phyloP scores from a whole-genome alignment of 2,329 filamentous ascomycete genomes.

The Fusarium bactridioides region DNA sequence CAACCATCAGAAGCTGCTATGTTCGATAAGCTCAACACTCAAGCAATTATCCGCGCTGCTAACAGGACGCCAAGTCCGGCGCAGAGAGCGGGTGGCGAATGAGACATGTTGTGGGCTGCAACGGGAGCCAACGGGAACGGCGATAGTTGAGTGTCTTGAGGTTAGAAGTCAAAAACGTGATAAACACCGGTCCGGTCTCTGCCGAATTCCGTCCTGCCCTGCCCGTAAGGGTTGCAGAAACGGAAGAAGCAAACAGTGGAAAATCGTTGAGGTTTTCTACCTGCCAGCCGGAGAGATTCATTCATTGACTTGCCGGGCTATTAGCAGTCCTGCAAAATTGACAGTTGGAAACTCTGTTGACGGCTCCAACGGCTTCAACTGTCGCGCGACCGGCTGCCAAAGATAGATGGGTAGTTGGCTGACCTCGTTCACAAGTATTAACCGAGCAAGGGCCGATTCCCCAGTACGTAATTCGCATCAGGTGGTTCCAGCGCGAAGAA shows the following conservation, averaged over 20 bases:
- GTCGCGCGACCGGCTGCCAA: constrained; percentile 1
- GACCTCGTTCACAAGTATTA: constrained; percentile 4
- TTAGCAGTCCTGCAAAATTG: neutral
- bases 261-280: constrained; percentile 1
- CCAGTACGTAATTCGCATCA: constrained; percentile 1
- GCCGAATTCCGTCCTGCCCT: constrained; percentile 4
- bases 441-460: constrained; percentile 25
- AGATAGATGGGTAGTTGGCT: neutral
- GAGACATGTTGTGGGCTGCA: neutral
- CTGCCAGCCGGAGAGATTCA: neutral
- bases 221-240: constrained; percentile 25
- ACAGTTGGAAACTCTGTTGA: neutral
- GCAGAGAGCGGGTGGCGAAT: constrained; percentile 28
- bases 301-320: neutral
- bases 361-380: constrained; percentile 2
- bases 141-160: neutral
- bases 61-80: constrained; percentile 20
- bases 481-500: neutral
- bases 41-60: constrained; percentile 18
- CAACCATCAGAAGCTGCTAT: constrained; percentile 19
- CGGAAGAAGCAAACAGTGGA: neutral
- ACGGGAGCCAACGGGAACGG: constrained; percentile 27
- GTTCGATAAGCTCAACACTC: constrained; percentile 11
- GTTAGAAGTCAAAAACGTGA: neutral
- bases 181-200: constrained; percentile 23